Evolutionary conservation across 2,329 filamentous ascomycete genomes (phyloP).

Genomic region (Aspergillus terreus): DNA sequence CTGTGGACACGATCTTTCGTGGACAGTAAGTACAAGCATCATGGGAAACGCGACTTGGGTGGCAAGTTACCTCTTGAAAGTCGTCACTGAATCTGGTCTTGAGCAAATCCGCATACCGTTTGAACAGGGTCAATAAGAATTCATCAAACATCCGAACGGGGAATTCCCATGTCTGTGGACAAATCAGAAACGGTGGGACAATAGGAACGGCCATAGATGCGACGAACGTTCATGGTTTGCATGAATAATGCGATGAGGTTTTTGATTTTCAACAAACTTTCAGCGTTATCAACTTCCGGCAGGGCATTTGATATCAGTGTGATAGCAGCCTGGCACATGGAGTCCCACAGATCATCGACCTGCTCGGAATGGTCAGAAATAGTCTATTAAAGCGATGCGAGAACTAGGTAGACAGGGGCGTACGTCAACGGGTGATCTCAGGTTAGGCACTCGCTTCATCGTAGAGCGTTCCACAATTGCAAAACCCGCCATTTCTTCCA

Average conservation of each 20-base stretch:
- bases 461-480: slow-evolving; percentile 95
- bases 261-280: slow-evolving; percentile 90
- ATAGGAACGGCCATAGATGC: not conserved
- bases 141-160: slow-evolving; percentile 75
- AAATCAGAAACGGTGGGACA: not conserved
- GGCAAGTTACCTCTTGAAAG: slow-evolving; percentile 71
- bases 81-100: slow-evolving; percentile 91
- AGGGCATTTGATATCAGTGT: slow-evolving; percentile 76
- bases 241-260: slow-evolving; percentile 90
- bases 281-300: slow-evolving; percentile 77
- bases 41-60: not conserved
- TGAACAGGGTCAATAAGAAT: slow-evolving; percentile 83
- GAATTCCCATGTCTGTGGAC: slow-evolving; percentile 75
- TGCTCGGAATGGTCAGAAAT: slow-evolving; percentile 31
- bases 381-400: not conserved
- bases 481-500: slow-evolving; percentile 94
- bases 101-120: slow-evolving; percentile 87
- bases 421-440: slow-evolving; percentile 79
- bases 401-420: not conserved
- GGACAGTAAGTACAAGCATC: not conserved
- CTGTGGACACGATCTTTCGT: slow-evolving; percentile 67
- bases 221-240: slow-evolving; percentile 86
- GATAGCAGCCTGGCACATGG: slow-evolving; percentile 88
- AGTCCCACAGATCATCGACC: slow-evolving; percentile 98
- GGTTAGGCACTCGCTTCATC: slow-evolving; percentile 77